Base-by-base conservation (phyloP, 1,284 basidiomycete genomes). In the Trametes sp. region DNA sequence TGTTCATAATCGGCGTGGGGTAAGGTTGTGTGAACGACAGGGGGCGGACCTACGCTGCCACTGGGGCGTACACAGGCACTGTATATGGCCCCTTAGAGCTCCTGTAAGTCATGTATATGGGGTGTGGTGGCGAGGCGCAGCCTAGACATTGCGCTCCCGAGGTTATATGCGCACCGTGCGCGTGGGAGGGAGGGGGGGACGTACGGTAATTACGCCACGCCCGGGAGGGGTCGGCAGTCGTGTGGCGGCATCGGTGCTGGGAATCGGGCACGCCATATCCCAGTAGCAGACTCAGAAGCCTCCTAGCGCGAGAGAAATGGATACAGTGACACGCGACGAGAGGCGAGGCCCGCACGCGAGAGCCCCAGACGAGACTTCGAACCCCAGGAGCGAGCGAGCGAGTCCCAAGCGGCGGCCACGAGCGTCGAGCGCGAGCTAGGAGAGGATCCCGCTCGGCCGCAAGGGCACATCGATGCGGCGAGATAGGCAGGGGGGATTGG, bases 401-500 rank as follows among this genome's bases (percentile, higher is more conserved):
- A 10, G 35, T 24, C 21, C 24, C 24, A 5, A 26, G 21, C 28
- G 19, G n/a, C 21, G 44, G 19, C 29, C 26, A 21, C 29, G 24
- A 56, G 29, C 28, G 29, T n/a, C n/a, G n/a, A n/a, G n/a, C n/a
- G n/a, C n/a, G 38, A 28, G 45, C 24, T 10, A 5, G 14, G 14
- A 41, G 38, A 6, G 11, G 16, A 19, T 41, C 38, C 38, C 38
- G 38, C n/a, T n/a, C n/a, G n/a, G n/a, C n/a, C n/a, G n/a, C n/a
- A n/a, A 19, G 41, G 46, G 31, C 14, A 42, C 21, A 63, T 64
- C 61, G 66, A 67, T 67, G 63, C 49, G 35, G 59, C 60, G 54
- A 54, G 66, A 64, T 64, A 67, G 57, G 62, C 51, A 64, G 41
- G 54, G 53, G 44, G 35, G 33, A 41, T 57, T 61, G 56, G 63